Base-by-base conservation (phyloP, 305 asterid species). In the Solanum chacoense region DNA sequence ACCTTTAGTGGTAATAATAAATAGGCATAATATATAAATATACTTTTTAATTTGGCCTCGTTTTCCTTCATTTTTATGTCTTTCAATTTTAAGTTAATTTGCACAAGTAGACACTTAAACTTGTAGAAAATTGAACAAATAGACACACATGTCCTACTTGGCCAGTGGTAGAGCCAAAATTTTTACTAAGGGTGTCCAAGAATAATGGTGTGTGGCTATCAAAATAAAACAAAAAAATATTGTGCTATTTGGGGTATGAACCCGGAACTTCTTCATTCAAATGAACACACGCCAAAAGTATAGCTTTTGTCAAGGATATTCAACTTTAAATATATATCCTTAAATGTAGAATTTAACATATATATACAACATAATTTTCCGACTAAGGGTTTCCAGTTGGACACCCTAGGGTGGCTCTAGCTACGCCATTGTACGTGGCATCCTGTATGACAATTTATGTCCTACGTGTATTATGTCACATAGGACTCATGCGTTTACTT, bases 151-250 rank as follows among this genome's bases (percentile, higher is more conserved):
- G 11, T 18, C 24, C 24, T 55, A 7, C 10, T 50, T 50, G n/a
- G 0, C n/a, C 1, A 50, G n/a, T 50, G 65, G 65, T 0, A 10
- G 4, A 18, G n/a, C n/a, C n/a, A 50, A 50, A 0, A 6, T 1
- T 50, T 50, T 50, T 18, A 50, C n/a, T 1, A 50, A 50, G 10
- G 0, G 9, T 50, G 65, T 50, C n/a, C 65, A 50, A 50, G n/a
- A 50, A 50, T 18, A 0, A 50, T 7, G 4, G 65, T 16, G 10
- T 50, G 63, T 0, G n/a, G 0, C 2, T 50, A 2, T 50, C n/a
- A 50, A 50, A 50, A 50, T 16, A 18, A 16, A 50, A 50, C 3
- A 16, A 16, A 16, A 16, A 50, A 50, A 50, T 50, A 50, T 50
- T 50, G 1, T 50, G 65, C 65, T 18, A 50, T 50, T 50, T 50